phyloP scores from a whole-genome alignment of 1,284 basidiomycete genomes.

The Tilletiaria anomala region DNA sequence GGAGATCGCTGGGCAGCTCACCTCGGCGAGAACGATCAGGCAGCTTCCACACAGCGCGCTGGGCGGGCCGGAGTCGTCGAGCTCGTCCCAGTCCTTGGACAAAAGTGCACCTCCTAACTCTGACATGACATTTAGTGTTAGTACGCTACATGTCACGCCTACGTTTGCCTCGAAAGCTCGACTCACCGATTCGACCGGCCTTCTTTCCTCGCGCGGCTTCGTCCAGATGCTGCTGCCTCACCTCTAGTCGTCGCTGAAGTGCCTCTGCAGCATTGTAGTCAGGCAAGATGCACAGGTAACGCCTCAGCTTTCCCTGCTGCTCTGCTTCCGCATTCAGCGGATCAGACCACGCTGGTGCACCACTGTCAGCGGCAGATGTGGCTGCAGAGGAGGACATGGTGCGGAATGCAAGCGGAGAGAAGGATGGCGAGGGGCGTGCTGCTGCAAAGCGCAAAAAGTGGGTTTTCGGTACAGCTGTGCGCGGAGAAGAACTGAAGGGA shows the following conservation, averaged over 20 bases:
- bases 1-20: not conserved
- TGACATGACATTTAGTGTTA: not conserved
- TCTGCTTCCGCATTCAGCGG: no score
- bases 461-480: no score
- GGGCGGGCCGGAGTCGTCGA: constrained; percentile 14
- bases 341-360: no score
- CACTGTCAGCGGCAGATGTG: no score
- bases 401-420: no score
- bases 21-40: constrained; percentile 17
- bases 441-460: no score
- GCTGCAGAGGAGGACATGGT: no score
- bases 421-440: no score
- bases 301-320: no score
- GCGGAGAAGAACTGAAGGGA: no score
- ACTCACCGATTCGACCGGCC: constrained; percentile 12
- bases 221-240: constrained; percentile 21
- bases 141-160: not conserved
- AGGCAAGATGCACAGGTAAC: no score
- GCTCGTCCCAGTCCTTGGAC: constrained; percentile 13
- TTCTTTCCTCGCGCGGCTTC: constrained; percentile 15
- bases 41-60: constrained; percentile 14
- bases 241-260: constrained; percentile 17
- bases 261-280: constrained; percentile 13
- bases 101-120: constrained; percentile 22
- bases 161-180: not conserved